Evolutionary conservation across 345 rosid genomes (phyloP).

Genomic region (Gossypium rotundifolium): DNA sequence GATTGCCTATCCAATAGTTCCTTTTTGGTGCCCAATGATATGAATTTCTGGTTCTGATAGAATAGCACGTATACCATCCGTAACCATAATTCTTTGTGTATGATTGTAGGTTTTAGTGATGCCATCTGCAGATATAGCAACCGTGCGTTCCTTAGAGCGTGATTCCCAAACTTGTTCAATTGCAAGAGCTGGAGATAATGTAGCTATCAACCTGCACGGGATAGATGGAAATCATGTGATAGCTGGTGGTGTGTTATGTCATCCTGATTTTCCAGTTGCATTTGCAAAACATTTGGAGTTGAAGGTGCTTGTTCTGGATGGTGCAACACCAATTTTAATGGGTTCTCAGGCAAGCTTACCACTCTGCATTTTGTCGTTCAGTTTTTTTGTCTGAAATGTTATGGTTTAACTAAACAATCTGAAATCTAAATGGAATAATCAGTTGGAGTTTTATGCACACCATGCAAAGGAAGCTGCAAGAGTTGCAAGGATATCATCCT

Average conservation of each 20-base stretch:
- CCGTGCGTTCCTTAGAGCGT: constrained; percentile 66
- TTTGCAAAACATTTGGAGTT: constrained; percentile 67
- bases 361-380: not conserved
- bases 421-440: constrained; percentile 17
- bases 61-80: not conserved
- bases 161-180: constrained; percentile 61
- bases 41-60: constrained; percentile 1
- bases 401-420: constrained; percentile 1
- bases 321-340: constrained; percentile 61
- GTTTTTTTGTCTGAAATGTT: constrained; percentile 1
- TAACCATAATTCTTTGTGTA: constrained; percentile 8
- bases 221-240: constrained; percentile 58
- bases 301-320: constrained; percentile 66
- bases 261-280: constrained; percentile 79
- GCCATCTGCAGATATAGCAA: constrained; percentile 79
- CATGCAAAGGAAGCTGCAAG: constrained; percentile 84
- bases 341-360: constrained; percentile 66
- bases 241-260: constrained; percentile 89
- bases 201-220: constrained; percentile 61
- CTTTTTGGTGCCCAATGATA: not conserved
- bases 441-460: constrained; percentile 91
- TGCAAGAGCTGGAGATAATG: constrained; percentile 92
- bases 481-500: constrained; percentile 49
- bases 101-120: constrained; percentile 62
- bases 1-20: not conserved